Percentiles rank a stretch among this genome's conserved stretches.
phyloP scores from a whole-genome alignment of 176 grass and related monocot genomes.

The Areca catechu region DNA sequence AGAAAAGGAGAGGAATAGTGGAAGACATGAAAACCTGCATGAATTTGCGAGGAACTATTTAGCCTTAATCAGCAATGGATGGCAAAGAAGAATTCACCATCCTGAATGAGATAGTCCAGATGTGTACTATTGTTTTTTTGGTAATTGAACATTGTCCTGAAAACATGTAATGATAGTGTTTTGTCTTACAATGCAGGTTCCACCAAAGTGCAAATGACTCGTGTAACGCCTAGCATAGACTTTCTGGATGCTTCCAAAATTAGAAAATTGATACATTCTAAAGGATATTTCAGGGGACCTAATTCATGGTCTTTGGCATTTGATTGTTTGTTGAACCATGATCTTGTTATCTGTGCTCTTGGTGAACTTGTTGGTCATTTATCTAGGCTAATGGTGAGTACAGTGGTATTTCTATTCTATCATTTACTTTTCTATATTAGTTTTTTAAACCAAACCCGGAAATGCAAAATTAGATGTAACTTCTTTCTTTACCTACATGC shows the following conservation, averaged over 20 bases:
- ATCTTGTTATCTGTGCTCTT: constrained; percentile 62
- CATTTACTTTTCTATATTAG: no score
- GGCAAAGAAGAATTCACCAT: no score
- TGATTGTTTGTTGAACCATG: constrained; percentile 40
- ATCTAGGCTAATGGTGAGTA: constrained; percentile 81
- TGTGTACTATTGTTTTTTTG: no score
- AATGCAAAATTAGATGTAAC: no score
- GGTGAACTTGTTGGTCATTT: constrained; percentile 74
- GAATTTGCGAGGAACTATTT: no score
- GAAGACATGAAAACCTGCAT: no score
- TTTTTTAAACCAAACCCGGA: no score
- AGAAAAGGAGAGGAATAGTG: no score
- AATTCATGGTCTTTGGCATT: constrained; percentile 56
- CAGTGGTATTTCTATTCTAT: not conserved
- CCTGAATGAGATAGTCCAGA: no score
- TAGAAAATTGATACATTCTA: constrained; percentile 48
- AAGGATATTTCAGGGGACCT: constrained; percentile 76
- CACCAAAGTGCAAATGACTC: constrained; percentile 68
- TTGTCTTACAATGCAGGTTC: constrained; percentile 50
- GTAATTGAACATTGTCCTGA: no score
- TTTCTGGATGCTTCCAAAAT: constrained; percentile 57
- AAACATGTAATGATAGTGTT: not conserved
- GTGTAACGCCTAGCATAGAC: constrained; percentile 30
- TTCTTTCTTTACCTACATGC: no score
- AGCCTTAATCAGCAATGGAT: no score